Evolutionary conservation across 1,284 basidiomycete species (phyloP).

Genomic region (Ceratobasidium sp.): DNA sequence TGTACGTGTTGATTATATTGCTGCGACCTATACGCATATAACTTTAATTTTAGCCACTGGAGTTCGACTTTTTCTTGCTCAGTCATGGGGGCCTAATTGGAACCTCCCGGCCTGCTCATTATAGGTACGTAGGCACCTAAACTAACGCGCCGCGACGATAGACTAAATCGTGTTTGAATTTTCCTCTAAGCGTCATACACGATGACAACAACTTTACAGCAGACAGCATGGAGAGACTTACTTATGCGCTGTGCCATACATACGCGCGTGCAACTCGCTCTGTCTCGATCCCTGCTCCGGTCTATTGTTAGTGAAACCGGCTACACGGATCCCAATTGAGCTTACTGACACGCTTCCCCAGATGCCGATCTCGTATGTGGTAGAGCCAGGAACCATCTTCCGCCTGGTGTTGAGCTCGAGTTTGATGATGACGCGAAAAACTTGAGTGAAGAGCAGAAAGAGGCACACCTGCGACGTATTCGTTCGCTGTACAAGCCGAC

Average conservation of each 20-base stretch:
- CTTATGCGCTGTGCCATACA: constrained; percentile 47
- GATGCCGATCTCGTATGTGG: constrained; percentile 61
- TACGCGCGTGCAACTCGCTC: constrained; percentile 50
- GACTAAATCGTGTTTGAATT: constrained; percentile 48
- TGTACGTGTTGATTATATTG: neutral
- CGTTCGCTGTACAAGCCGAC: constrained; percentile 24
- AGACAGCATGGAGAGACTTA: constrained; percentile 44
- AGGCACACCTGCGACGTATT: constrained; percentile 8
- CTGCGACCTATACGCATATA: neutral
- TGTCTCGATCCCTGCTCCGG: constrained; percentile 48
- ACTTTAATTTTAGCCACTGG: constrained; percentile 58
- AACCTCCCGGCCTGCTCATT: constrained; percentile 40
- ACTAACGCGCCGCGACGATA: constrained; percentile 45
- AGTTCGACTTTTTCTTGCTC: constrained; percentile 82
- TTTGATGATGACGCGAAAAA: neutral
- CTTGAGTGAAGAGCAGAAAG: constrained; percentile 5
- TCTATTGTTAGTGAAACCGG: constrained; percentile 44
- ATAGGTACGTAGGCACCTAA: constrained; percentile 1
- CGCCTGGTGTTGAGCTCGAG: constrained; percentile 16
- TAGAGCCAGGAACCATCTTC: constrained; percentile 71
- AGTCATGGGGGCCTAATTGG: constrained; percentile 64
- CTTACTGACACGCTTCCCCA: neutral
- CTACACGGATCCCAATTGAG: neutral
- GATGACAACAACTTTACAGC: constrained; percentile 56
- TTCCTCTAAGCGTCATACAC: constrained; percentile 60